Percentiles rank a stretch among this genome's conserved stretches.
phyloP scores from a whole-genome alignment of 352 stramenopile species.

The Globisporangium spiculum region DNA sequence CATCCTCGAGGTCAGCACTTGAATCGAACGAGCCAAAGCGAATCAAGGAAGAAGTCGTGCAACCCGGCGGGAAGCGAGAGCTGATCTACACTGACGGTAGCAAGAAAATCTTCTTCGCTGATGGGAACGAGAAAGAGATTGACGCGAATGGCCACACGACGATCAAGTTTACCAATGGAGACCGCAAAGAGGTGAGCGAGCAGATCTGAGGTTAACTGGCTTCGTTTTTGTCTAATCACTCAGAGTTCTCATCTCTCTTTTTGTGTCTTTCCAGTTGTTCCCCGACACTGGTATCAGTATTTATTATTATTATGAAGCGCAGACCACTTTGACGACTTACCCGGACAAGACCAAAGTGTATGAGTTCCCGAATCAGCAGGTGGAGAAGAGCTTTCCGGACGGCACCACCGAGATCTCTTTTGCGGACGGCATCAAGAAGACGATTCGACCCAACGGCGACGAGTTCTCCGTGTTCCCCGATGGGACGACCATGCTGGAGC shows the following conservation, averaged over 20 bases:
- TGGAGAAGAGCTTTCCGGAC: constrained; percentile 92
- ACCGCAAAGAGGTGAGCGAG: constrained; percentile 87
- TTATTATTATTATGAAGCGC: constrained; percentile 92
- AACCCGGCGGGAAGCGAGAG: constrained; percentile 59
- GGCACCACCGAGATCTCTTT: constrained; percentile 95
- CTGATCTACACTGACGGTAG: constrained; percentile 60
- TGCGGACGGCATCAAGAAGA: constrained; percentile 92
- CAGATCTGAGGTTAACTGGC: neutral
- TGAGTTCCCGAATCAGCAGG: constrained; percentile 95
- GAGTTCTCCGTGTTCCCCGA: constrained; percentile 83
- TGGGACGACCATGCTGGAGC: constrained; percentile 80
- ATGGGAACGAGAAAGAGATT: constrained; percentile 94
- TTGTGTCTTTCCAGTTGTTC: constrained; percentile 33
- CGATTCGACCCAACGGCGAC: constrained; percentile 66
- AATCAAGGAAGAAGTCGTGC: constrained; percentile 40
- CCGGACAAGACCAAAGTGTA: constrained; percentile 94
- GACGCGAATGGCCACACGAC: constrained; percentile 82
- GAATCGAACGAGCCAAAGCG: constrained; percentile 6
- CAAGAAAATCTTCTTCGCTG: constrained; percentile 81
- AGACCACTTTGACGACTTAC: constrained; percentile 94
- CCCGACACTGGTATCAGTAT: constrained; percentile 86
- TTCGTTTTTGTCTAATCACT: neutral
- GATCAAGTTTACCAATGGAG: constrained; percentile 94
- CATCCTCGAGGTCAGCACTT: neutral
- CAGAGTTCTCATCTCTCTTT: neutral